Percentiles rank a stretch among this genome's conserved stretches.
phyloP scores from a whole-genome alignment of 306 rosid genomes.

The Corylus heterophylla region DNA sequence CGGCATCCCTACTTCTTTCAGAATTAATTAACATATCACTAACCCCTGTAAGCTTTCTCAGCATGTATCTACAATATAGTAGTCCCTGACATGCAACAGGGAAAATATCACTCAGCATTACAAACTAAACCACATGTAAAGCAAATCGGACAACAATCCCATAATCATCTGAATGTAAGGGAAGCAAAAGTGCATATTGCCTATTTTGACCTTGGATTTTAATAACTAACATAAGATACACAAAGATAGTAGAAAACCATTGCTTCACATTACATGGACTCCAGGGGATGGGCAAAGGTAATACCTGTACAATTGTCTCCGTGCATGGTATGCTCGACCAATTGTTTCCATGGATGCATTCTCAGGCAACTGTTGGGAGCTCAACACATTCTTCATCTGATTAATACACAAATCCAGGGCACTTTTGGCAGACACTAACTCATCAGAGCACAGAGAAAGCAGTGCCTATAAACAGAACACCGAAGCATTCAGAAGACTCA shows the following conservation, averaged over 20 bases:
- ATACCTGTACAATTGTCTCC: conserved; percentile 95
- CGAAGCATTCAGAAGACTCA: conserved; percentile 36
- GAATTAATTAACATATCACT: conserved; percentile 60
- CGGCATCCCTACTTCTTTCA: conserved; percentile 84
- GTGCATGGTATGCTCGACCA: conserved; percentile 97
- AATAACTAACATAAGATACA: background rate
- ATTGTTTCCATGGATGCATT: conserved; percentile 90
- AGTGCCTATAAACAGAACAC: conserved; percentile 63
- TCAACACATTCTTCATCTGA: conserved; percentile 90
- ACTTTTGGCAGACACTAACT: conserved; percentile 73
- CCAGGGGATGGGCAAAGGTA: conserved; percentile 8
- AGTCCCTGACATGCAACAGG: conserved; percentile 66
- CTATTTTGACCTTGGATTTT: conserved; percentile 1
- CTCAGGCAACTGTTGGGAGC: conserved; percentile 84
- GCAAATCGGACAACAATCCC: conserved; percentile 18
- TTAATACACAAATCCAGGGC: conserved; percentile 90
- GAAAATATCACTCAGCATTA: conserved; percentile 18
- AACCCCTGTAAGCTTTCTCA: conserved; percentile 82
- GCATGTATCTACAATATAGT: conserved; percentile 73
- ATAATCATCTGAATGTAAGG: background rate
- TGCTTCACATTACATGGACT: background rate
- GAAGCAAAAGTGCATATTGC: conserved; percentile 2
- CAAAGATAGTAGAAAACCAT: background rate
- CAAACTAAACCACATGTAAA: conserved; percentile 21
- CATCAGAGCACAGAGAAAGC: conserved; percentile 92